phyloP scores from a whole-genome alignment of 352 stramenopile genomes.

The Phytophthora chlamydospora region DNA sequence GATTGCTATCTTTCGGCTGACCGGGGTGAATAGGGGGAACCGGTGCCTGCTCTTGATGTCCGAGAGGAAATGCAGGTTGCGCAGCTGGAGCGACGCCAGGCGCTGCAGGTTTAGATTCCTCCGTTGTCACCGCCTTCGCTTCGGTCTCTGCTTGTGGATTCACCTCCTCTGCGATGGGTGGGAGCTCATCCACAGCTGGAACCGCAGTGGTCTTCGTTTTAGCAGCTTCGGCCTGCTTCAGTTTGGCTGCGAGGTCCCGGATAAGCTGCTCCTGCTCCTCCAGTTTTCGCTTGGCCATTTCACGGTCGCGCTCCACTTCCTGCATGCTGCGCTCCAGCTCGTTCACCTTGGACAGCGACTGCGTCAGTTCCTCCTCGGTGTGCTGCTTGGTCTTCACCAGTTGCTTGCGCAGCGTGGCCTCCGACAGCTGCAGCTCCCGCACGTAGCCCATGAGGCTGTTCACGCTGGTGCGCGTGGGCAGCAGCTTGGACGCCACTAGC shows the following conservation, averaged over 20 bases:
- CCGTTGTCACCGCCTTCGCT: background rate
- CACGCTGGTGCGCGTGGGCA: slow-evolving; percentile 62
- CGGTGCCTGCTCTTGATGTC: slow-evolving; percentile 4
- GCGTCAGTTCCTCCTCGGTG: slow-evolving; percentile 55
- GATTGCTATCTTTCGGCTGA: slow-evolving; percentile 15
- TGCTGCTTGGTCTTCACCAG: slow-evolving; percentile 60
- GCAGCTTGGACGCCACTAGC: slow-evolving; percentile 58
- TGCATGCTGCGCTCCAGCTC: slow-evolving; percentile 56
- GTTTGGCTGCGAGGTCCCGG: slow-evolving; percentile 40
- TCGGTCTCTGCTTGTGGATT: slow-evolving; percentile 10
- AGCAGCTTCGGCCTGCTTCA: slow-evolving; percentile 34
- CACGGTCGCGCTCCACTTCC: slow-evolving; percentile 42
- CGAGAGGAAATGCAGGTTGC: background rate
- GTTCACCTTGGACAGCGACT: slow-evolving; percentile 47
- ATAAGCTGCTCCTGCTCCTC: slow-evolving; percentile 56
- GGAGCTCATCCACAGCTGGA: slow-evolving; percentile 27
- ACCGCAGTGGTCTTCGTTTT: slow-evolving; percentile 15
- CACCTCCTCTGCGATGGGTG: slow-evolving; percentile 34
- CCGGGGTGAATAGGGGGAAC: slow-evolving; percentile 2
- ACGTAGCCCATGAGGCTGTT: slow-evolving; percentile 82
- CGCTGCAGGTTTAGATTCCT: background rate
- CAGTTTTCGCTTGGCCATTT: slow-evolving; percentile 37
- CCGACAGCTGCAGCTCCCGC: slow-evolving; percentile 71
- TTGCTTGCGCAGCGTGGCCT: slow-evolving; percentile 64
- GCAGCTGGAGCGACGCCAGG: background rate